Evolutionary conservation across 306 rosid species (phyloP).

Genomic region (Trichosanthes cucumerina): DNA sequence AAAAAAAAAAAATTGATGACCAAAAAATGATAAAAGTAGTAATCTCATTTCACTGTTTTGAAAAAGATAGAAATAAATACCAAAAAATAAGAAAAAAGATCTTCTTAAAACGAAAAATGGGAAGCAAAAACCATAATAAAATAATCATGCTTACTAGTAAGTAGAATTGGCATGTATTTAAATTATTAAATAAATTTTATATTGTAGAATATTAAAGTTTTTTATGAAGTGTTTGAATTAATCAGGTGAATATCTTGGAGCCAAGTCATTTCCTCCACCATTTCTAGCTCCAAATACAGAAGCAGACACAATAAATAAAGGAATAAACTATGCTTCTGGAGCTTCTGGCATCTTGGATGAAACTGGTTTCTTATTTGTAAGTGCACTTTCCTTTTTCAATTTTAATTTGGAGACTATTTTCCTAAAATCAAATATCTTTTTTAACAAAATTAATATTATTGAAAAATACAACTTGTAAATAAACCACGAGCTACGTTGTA

Average conservation of each 20-base stretch:
- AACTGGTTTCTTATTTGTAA: constrained; percentile 38
- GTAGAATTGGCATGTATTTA: too few species aligned
- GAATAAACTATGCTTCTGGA: constrained; percentile 48
- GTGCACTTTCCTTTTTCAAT: not conserved
- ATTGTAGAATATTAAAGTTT: not conserved
- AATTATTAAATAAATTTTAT: not conserved
- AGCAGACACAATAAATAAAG: constrained; percentile 19
- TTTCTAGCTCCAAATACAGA: constrained; percentile 37
- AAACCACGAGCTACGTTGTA: too few species aligned
- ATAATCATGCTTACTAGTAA: too few species aligned
- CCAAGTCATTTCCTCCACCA: constrained; percentile 45
- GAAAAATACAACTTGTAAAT: too few species aligned
- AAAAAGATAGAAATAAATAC: too few species aligned
- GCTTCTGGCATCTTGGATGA: constrained; percentile 41
- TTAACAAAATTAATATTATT: too few species aligned
- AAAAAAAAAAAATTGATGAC: too few species aligned
- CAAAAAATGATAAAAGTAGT: too few species aligned
- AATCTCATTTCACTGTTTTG: too few species aligned
- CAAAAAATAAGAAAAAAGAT: too few species aligned
- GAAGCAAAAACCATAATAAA: too few species aligned
- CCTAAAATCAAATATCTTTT: not conserved
- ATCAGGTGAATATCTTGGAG: constrained; percentile 42
- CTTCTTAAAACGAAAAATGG: too few species aligned
- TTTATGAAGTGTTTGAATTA: not conserved
- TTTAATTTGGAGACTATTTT: not conserved